phyloP scores from a whole-genome alignment of 305 asterid species.

The Rubia occidens region DNA sequence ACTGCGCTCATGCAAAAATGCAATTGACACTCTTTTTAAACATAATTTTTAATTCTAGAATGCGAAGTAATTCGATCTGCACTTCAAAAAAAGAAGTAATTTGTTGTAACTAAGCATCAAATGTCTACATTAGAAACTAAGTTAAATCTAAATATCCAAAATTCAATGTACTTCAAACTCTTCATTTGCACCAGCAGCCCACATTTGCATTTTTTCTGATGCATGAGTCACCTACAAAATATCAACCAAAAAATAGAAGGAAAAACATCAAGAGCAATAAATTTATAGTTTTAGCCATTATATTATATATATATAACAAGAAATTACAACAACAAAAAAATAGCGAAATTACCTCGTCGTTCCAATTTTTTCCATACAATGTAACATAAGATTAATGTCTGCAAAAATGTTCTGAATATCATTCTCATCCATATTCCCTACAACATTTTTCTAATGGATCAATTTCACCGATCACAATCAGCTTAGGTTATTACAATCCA shows the following conservation, averaged over 20 bases:
- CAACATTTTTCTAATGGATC: background rate
- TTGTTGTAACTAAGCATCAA: background rate
- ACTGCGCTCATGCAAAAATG: too few relatives aligned
- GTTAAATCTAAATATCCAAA: background rate
- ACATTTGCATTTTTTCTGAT: slow-evolving; percentile 63
- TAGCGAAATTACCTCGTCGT: slow-evolving; percentile 51
- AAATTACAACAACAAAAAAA: too few relatives aligned
- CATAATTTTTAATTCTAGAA: too few relatives aligned
- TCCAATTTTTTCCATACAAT: slow-evolving; percentile 76
- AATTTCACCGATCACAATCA: background rate
- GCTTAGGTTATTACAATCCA: background rate
- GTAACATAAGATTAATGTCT: slow-evolving; percentile 50
- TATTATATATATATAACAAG: background rate
- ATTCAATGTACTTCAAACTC: slow-evolving; percentile 20
- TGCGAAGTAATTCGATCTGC: background rate
- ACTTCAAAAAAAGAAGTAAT: background rate
- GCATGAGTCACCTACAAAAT: slow-evolving; percentile 66
- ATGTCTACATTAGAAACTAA: background rate
- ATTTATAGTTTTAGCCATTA: background rate
- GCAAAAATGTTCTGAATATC: slow-evolving; percentile 84
- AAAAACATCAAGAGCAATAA: background rate
- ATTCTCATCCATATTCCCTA: slow-evolving; percentile 97
- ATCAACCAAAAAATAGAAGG: background rate
- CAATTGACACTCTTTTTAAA: too few relatives aligned
- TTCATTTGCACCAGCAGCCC: slow-evolving; percentile 34